Conservation (phyloP, 306 rosid species). For the Dryas drummondii region DNA sequence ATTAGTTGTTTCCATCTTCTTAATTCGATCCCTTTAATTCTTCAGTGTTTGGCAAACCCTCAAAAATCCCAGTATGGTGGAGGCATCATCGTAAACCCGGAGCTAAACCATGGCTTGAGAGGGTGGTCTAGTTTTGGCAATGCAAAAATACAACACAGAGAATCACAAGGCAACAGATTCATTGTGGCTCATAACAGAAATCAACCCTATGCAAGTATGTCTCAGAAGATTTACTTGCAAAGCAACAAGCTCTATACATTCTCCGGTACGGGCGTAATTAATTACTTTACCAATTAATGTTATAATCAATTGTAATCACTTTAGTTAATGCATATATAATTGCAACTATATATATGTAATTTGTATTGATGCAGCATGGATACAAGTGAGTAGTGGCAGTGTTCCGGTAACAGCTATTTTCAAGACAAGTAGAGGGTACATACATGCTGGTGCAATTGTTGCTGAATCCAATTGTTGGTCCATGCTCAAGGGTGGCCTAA, state of each 20-base stretch:
- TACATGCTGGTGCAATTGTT: slow-evolving; percentile 38
- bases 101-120: slow-evolving; percentile 53
- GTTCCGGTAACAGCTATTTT: slow-evolving; percentile 45
- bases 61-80: slow-evolving; percentile 61
- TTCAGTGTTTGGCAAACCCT: slow-evolving; percentile 59
- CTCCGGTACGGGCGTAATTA: slow-evolving; percentile 44
- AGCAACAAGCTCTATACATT: slow-evolving; percentile 47
- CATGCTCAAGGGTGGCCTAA: slow-evolving; percentile 81
- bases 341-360: no score
- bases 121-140: slow-evolving; percentile 58
- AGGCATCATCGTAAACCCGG: slow-evolving; percentile 72
- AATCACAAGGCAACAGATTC: slow-evolving; percentile 51
- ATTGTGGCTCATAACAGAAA: slow-evolving; percentile 56
- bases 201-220: slow-evolving; percentile 44
- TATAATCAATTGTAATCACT: no score
- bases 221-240: slow-evolving; percentile 47
- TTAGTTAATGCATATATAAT: no score
- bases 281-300: not conserved
- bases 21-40: not conserved
- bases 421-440: slow-evolving; percentile 42
- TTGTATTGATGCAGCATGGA: slow-evolving; percentile 40
- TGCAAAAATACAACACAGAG: slow-evolving; percentile 44
- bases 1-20: not conserved
- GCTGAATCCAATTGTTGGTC: slow-evolving; percentile 75
- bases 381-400: slow-evolving; percentile 48